phyloP scores from a whole-genome alignment of 2,329 filamentous ascomycete genomes.

The Xylaria sp. region DNA sequence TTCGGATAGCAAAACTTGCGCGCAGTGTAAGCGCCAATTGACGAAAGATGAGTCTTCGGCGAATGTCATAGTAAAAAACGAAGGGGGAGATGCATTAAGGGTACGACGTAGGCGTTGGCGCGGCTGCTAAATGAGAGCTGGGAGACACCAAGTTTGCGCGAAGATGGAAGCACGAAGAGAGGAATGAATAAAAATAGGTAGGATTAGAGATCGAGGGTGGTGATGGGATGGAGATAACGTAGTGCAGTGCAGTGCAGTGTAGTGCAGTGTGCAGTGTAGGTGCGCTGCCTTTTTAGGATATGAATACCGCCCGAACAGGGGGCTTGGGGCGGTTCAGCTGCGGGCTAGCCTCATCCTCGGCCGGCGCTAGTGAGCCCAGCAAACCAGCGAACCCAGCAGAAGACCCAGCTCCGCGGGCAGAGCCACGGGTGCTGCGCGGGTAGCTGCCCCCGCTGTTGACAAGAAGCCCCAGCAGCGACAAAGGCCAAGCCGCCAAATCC shows the following conservation, averaged over 20 bases:
- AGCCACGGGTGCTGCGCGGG: constrained; percentile 20
- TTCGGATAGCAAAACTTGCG: constrained; percentile 2
- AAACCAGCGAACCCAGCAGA: not conserved
- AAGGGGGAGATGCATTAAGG: not conserved
- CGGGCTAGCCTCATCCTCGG: constrained; percentile 14
- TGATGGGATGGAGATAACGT: constrained; percentile 3
- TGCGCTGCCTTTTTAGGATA: constrained; percentile 4
- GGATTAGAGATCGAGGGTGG: not conserved
- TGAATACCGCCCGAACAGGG: constrained; percentile 2
- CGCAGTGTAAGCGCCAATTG: constrained; percentile 12
- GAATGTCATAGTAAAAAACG: constrained; percentile 20
- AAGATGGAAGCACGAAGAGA: not conserved
- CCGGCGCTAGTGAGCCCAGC: constrained; percentile 1
- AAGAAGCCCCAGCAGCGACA: not conserved
- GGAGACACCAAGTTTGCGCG: not conserved
- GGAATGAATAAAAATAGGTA: not conserved
- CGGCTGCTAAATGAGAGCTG: not conserved
- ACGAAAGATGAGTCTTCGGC: constrained; percentile 8
- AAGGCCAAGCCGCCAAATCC: not conserved
- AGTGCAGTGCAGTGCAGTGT: not conserved
- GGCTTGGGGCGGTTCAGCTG: constrained; percentile 20
- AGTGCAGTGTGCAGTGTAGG: not conserved
- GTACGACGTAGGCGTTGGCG: not conserved
- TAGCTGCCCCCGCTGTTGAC: constrained; percentile 5
- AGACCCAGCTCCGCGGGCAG: constrained; percentile 23